Conservation (phyloP, 2,329 filamentous ascomycete species). For the Emergomyces orientalis region DNA sequence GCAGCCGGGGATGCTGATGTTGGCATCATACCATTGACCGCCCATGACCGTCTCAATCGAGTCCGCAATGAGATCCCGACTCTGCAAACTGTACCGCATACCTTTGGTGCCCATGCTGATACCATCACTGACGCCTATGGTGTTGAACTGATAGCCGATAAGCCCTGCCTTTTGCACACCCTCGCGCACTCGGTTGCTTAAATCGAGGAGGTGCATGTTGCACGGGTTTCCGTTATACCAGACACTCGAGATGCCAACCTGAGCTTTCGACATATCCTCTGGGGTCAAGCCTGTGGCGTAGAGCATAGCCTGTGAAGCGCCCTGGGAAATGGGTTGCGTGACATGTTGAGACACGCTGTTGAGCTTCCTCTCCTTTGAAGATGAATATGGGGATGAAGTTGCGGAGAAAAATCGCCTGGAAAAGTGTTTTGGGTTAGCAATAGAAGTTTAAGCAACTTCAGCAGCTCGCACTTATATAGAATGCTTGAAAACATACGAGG, state of each 20-base stretch:
- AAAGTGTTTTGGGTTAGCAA: not conserved
- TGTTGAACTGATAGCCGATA: conserved; percentile 96
- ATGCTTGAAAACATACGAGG: conserved; percentile 7
- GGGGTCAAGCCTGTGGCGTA: conserved; percentile 87
- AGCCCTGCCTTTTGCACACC: conserved; percentile 67
- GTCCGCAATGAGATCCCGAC: conserved; percentile 92
- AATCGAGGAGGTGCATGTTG: conserved; percentile 95
- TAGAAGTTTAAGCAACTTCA: not conserved
- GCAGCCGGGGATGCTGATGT: conserved; percentile 92
- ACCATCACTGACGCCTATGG: conserved; percentile 90
- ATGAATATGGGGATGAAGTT: conserved; percentile 8
- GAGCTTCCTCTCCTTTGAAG: conserved; percentile 37
- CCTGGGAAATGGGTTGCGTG: conserved; percentile 96
- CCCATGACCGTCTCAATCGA: conserved; percentile 99
- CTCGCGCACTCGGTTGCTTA: conserved; percentile 68
- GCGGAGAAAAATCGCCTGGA: conserved; percentile 6
- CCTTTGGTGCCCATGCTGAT: conserved; percentile 98
- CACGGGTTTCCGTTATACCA: conserved; percentile 98
- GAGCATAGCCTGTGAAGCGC: conserved; percentile 96
- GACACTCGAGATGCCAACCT: conserved; percentile 94
- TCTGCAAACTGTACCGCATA: conserved; percentile 93
- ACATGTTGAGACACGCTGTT: conserved; percentile 79
- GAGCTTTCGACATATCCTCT: conserved; percentile 86
- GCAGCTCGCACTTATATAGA: not conserved
- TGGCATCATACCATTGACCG: conserved; percentile 97